Conservation (phyloP, 2,329 filamentous ascomycete species). For the Microcyclospora tardicrescens region DNA sequence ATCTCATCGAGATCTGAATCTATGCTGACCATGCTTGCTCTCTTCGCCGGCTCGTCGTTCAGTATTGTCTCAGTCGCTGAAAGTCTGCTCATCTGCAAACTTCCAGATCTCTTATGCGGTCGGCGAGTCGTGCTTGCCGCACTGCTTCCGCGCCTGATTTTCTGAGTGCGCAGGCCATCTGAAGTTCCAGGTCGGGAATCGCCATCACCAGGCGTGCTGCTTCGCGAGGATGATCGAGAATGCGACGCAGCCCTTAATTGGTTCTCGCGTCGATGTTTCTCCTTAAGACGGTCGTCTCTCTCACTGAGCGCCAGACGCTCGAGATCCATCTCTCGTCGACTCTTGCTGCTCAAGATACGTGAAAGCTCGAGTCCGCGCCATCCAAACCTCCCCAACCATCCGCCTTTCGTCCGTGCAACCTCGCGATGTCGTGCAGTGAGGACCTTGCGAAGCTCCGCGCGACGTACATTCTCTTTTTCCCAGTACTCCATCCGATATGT, state of each 20-base stretch:
- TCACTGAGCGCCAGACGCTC: constrained; percentile 18
- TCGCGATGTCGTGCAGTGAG: constrained; percentile 56
- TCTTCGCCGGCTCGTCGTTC: constrained; percentile 10
- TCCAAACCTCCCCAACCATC: constrained; percentile 80
- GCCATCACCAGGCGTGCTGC: constrained; percentile 11
- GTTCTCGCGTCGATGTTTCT: constrained; percentile 11
- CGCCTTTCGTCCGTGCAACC: constrained; percentile 54
- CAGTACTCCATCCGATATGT: constrained; percentile 88
- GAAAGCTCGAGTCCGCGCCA: constrained; percentile 40
- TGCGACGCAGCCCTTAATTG: constrained; percentile 12
- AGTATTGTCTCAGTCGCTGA: constrained; percentile 17
- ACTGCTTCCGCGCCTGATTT: constrained; percentile 5
- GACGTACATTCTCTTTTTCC: constrained; percentile 89
- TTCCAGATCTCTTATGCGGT: constrained; percentile 7
- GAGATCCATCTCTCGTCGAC: constrained; percentile 16
- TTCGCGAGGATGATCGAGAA: constrained; percentile 11
- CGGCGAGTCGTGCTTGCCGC: constrained; percentile 15
- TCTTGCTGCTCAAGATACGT: constrained; percentile 15
- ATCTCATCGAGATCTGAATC: constrained; percentile 7
- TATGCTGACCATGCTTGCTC: constrained; percentile 10
- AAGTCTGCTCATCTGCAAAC: constrained; percentile 11
- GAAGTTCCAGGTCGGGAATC: constrained; percentile 13
- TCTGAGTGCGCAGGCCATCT: constrained; percentile 1
- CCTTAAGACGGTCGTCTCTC: constrained; percentile 9
- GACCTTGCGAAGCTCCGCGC: constrained; percentile 57